Base-by-base conservation (phyloP, 2,329 filamentous ascomycete genomes). In the Thelonectria discophora region DNA sequence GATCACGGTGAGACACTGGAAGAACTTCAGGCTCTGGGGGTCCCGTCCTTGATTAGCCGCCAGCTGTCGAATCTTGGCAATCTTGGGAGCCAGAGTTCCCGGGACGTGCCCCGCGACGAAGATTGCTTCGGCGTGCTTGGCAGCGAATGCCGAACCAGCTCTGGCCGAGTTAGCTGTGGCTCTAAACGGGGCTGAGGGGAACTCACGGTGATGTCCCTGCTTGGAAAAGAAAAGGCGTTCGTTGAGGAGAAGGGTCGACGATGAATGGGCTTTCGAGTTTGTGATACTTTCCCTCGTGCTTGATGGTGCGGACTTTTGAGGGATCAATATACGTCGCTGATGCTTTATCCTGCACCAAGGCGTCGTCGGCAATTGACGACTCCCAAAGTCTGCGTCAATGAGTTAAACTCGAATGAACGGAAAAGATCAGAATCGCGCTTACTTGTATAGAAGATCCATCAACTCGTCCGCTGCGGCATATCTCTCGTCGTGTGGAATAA, bases 321-420 rank as follows among this genome's bases (percentile, higher is more conserved):
- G 77, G 74, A 34, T 77, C 70, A 1, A 73, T 75, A 34, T 79
- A 79, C 1, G 69, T 71, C 18, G 45, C 64, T 9, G 60, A 65
- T 4, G 67, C 59, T 4, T 61, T 63, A 56, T 73, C 69, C 11
- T 43, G 40, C 10, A 67, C 46, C 5, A 79, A 74, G 0, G 78
- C 77, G 7, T 74, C 76, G 42, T 79, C 77, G 20, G 42, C 42
- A 45, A 45, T 45, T 4, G 42, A 45, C 17, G 42, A 45, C 55
- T 65, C 82, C 83, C 86, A 6, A 79, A 82, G 0, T 79, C 81
- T 69, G 86, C 82, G 82, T 81, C 85, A 0, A 85, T 45, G 20
- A 18, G 11, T 12, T 21, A 18, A 4, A 45, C 9, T 24, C 7
- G 4, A 24, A 24, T 24, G 24, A 7, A 24, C 7, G 7, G 24